A percentile compares a stretch with the other conserved stretches of the same genome.
phyloP scores from a whole-genome alignment of 2,329 filamentous ascomycete genomes.

The Diplocarpon rosae region DNA sequence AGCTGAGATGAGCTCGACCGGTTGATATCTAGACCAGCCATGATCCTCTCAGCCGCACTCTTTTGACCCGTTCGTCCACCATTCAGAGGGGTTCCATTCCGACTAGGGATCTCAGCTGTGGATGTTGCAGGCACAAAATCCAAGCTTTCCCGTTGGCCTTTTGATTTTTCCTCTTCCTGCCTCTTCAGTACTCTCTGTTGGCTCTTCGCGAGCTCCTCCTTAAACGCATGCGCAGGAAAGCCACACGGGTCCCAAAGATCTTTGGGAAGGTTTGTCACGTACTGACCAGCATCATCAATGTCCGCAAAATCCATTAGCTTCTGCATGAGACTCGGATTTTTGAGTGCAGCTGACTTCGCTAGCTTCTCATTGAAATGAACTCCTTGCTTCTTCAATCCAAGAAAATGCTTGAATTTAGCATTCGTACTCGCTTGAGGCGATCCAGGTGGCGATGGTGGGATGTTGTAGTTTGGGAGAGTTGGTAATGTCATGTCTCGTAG shows the following conservation, averaged over 20 bases:
- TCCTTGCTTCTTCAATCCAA: constrained; percentile 64
- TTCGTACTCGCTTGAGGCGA: constrained; percentile 43
- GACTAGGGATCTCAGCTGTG: constrained; percentile 15
- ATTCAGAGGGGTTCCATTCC: constrained; percentile 17
- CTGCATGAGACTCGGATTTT: constrained; percentile 61
- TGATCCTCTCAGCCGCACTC: constrained; percentile 27
- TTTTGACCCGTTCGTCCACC: constrained; percentile 15
- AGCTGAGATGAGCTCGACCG: constrained; percentile 24
- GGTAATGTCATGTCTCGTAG: constrained; percentile 67
- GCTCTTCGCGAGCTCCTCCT: constrained; percentile 37
- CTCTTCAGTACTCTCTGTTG: constrained; percentile 29
- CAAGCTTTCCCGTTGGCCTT: constrained; percentile 23
- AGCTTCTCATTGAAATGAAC: constrained; percentile 71
- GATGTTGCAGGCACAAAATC: constrained; percentile 26
- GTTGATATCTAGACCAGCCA: constrained; percentile 27
- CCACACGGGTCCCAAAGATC: constrained; percentile 47
- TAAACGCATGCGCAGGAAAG: constrained; percentile 45
- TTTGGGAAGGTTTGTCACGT: constrained; percentile 47
- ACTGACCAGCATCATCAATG: constrained; percentile 46
- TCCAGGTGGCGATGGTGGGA: constrained; percentile 62
- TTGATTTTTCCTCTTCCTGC: constrained; percentile 24
- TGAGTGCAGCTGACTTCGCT: constrained; percentile 52
- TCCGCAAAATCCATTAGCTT: constrained; percentile 63
- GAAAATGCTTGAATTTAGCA: constrained; percentile 62
- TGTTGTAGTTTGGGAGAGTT: constrained; percentile 57